Base-by-base conservation (phyloP, 805 yeast species). In the Metschnikowia chrysomelidarum region DNA sequence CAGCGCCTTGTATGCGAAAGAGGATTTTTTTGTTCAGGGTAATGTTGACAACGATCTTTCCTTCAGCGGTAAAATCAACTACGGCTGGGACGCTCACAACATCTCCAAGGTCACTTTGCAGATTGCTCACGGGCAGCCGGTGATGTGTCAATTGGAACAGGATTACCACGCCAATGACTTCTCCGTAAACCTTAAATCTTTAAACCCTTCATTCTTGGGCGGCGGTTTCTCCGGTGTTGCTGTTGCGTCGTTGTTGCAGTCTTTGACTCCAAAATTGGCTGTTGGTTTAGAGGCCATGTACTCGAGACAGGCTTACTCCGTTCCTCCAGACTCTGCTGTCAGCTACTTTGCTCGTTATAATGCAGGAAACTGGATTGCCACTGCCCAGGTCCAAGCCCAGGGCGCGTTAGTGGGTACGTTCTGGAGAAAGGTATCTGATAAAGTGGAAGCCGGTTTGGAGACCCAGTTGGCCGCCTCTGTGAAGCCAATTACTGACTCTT, bases 91-190 rank as follows among this genome's bases (percentile, higher is more conserved):
- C 60, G 78, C 80, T 60, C 72, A 72, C 55, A 78, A 81, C 62
- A 69, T 82, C 54, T 76, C 95, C 43, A 89, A 88, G 68, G 77
- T 85, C 43, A 87, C 94, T 54, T 71, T 88, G 61, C 98, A 91
- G 71, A 71, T 88, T 50, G 86, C 94, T 51, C 71, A 80, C 46
- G 86, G 82, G 47, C 96, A 89, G 69, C 96, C 93, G 47, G 72
- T 93, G 40, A 87, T 91, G 95, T 75, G 85, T 46, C 98, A 93
- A 70, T 72, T 91, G 52, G 98, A 93, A 73, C 97, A 93, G 62
- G 98, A 93, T 64, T 82, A 78, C 69, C 91, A 84, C 66, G 96
- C 91, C 43, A 64, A 75, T 38, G 98, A 93, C 62, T 88, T 79
- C 60, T 82, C 95, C 32, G 62, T 89, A 59, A 89, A 89, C 73